Percentiles rank a stretch among this genome's conserved stretches.
Evolutionary conservation across 1,284 basidiomycete species (phyloP).

Genomic region (Erythrobasidium hasegawianum): DNA sequence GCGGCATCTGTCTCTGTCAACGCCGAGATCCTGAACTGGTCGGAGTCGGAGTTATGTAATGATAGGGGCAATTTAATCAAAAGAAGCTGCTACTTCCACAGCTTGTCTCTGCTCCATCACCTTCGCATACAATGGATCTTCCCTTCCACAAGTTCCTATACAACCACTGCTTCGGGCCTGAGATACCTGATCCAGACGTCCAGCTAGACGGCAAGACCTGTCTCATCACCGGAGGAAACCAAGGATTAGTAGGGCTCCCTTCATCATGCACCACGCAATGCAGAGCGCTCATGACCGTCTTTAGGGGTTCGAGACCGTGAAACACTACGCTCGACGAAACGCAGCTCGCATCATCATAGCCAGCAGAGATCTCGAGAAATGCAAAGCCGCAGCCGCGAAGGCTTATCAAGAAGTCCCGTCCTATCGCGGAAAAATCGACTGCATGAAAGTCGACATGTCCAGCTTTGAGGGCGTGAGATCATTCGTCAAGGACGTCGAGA

Average conservation of each 20-base stretch:
- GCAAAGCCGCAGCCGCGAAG: constrained; percentile 18
- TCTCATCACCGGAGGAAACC: constrained; percentile 49
- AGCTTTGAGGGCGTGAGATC: constrained; percentile 37
- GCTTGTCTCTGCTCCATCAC: too few species aligned
- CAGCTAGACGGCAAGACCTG: constrained; percentile 49
- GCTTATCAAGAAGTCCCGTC: background rate
- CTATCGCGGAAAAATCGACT: constrained; percentile 18
- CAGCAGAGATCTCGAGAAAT: constrained; percentile 17
- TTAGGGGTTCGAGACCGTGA: constrained; percentile 30
- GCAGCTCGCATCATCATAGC: constrained; percentile 37
- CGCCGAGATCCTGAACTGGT: too few species aligned
- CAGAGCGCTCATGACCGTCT: too few species aligned
- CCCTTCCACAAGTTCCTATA: background rate
- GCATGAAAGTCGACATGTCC: constrained; percentile 41
- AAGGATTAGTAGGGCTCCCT: constrained; percentile 34
- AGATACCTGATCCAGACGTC: constrained; percentile 4
- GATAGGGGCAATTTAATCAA: too few species aligned
- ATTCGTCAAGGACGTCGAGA: constrained; percentile 32
- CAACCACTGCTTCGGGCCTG: constrained; percentile 12
- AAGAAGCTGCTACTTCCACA: too few species aligned
- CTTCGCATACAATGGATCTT: background rate
- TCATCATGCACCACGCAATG: too few species aligned
- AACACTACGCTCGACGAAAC: constrained; percentile 34
- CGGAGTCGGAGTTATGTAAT: too few species aligned
- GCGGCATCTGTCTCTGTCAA: too few species aligned